A percentile compares a stretch with the other conserved stretches of the same genome.
phyloP scores from a whole-genome alignment of 2,329 filamentous ascomycete genomes.

The Hypomyces rosellus region DNA sequence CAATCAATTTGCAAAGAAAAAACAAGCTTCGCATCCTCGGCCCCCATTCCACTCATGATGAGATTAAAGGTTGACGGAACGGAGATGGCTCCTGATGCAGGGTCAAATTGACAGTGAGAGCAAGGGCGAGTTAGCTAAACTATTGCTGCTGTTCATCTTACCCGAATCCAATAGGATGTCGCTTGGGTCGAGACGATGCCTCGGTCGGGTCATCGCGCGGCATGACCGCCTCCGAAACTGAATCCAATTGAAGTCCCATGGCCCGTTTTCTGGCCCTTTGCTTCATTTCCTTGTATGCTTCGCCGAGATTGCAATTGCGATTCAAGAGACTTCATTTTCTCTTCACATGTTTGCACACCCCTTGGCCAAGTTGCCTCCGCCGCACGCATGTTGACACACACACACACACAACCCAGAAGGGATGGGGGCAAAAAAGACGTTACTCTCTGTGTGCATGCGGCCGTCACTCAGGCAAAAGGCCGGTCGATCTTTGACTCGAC shows the following conservation, averaged over 20 bases:
- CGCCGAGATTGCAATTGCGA: neutral
- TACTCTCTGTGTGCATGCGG: neutral
- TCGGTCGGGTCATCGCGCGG: conserved; percentile 9
- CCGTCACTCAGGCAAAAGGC: neutral
- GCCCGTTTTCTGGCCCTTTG: neutral
- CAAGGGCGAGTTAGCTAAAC: neutral
- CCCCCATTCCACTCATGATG: no score
- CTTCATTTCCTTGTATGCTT: neutral
- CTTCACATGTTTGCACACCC: neutral
- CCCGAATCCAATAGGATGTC: neutral
- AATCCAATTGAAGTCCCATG: neutral
- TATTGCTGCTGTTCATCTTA: neutral
- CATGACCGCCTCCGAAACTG: conserved; percentile 1
- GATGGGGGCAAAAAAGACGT: no score
- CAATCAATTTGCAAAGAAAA: no score
- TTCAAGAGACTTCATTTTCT: no score
- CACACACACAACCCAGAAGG: no score
- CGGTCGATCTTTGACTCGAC: conserved; percentile 9
- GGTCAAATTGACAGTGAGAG: neutral
- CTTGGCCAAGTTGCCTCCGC: neutral
- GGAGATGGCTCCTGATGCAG: no score
- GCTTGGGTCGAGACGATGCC: neutral
- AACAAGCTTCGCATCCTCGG: no score
- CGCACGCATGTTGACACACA: no score
- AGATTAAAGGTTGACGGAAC: no score